These are phyloP conservation scores for Parmelia sp. DNA, from an alignment of 495 filamentous ascomycete species.

Conservation along the genomic window DNA sequence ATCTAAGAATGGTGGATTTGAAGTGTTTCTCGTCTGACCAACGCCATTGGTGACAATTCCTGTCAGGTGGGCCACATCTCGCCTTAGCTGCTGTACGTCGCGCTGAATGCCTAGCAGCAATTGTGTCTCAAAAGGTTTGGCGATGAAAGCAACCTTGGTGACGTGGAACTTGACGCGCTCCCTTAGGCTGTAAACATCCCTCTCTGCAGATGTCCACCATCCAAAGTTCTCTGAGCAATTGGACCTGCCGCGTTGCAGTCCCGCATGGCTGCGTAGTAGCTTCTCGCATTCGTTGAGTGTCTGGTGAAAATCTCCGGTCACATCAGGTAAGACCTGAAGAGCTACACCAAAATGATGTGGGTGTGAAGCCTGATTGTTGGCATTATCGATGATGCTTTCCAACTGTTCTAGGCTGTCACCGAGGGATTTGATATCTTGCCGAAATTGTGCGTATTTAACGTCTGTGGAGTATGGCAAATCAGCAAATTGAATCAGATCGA, in stretches of 20 bases:
- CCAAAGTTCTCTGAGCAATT: conserved; percentile 23
- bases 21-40: not conserved
- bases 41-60: conserved; percentile 13
- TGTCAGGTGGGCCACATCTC: conserved; percentile 19
- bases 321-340: conserved; percentile 17
- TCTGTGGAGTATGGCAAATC: conserved; percentile 12
- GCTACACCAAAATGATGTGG: conserved; percentile 19
- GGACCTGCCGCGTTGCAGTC: conserved; percentile 12
- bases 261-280: conserved; percentile 13
- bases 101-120: conserved; percentile 21
- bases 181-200: conserved; percentile 22
- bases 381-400: conserved; percentile 16
- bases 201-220: conserved; percentile 19
- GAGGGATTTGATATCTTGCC: conserved; percentile 19
- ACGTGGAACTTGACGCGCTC: conserved; percentile 23
- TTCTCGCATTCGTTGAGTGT: conserved; percentile 23
- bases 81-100: conserved; percentile 21
- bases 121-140: conserved; percentile 25
- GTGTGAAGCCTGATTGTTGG: conserved; percentile 10
- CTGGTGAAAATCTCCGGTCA: conserved; percentile 22
- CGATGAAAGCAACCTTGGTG: conserved; percentile 20
- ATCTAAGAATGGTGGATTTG: not conserved
- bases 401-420: conserved; percentile 15
- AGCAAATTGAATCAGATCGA: not conserved
- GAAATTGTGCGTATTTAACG: conserved; percentile 21